Evolutionary conservation across 257 asterid genomes (phyloP), one percentile per base, ranked within the genome.

Genomic region (Solanum sitiens): DNA sequence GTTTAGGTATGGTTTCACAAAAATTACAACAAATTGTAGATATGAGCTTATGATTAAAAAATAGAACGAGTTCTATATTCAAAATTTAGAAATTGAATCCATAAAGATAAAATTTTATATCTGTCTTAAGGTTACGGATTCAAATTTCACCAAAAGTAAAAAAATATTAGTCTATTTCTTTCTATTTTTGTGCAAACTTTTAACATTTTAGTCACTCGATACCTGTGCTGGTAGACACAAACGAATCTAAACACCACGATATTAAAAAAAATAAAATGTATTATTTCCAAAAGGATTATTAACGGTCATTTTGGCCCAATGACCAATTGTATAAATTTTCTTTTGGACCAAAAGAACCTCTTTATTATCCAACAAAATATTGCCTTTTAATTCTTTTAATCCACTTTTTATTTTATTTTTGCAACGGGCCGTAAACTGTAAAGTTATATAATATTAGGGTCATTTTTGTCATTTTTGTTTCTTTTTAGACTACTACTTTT

Each of bases 201-300:
- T 70, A 10, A 70, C 9, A 0, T 8, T 14, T 1, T 30, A 14
- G 12, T 14, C 5, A 68, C 6, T 0, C 11, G 11, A 30, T 7
- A 68, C 6, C 9, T 0, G 1, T 68, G 2, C 1, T 7, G 1
- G 0, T 1, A 68, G 2, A 10, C 3, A 3, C 33, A 70, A 32
- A 15, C 2, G 6, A 0, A 70, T 15, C 0, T 16, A 70, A 70
- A 7, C 12, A 33, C 45, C 4, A 2, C 2, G 0, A 33, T 72
- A 72, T 5, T 18, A 8, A 72, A 72, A 74, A 74, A 1, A 3
- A 2, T 5, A 20, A 15, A 21, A 11, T 5, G 6, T 37, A 16
- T 2, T 1, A 39, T 4, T 27, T 35, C 7, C 20, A 74, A 74
- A 74, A 37, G 9, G 20, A n/a, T 2, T 4, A 23, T 12, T n/a